Percentiles rank a stretch among this genome's conserved stretches.
phyloP scores from a whole-genome alignment of 2,329 filamentous ascomycete genomes.

The Phialophora chinensis region DNA sequence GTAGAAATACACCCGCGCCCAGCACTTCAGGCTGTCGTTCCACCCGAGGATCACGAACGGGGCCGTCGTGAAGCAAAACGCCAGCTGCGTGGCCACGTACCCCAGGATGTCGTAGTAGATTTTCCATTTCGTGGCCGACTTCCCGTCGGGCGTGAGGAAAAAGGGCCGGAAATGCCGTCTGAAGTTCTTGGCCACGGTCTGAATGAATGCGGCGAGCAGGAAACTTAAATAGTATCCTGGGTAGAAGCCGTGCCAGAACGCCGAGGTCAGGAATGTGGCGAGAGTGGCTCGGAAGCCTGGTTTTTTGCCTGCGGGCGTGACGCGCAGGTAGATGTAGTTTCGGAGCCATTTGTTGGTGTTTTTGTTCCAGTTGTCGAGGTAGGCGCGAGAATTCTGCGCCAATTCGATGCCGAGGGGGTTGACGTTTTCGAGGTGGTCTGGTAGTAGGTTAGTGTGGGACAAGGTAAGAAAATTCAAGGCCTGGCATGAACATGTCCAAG shows the following conservation, averaged over 20 bases:
- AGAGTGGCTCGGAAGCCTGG: constrained; percentile 93
- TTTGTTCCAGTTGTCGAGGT: constrained; percentile 95
- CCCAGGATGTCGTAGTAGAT: constrained; percentile 83
- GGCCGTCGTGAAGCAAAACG: constrained; percentile 79
- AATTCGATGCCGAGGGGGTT: constrained; percentile 83
- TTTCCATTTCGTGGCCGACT: constrained; percentile 72
- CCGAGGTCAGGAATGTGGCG: constrained; percentile 91
- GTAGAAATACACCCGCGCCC: constrained; percentile 90
- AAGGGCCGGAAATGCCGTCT: constrained; percentile 90
- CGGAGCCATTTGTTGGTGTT: constrained; percentile 97
- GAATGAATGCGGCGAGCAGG: constrained; percentile 84
- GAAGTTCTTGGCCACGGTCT: constrained; percentile 92
- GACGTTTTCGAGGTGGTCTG: constrained; percentile 84
- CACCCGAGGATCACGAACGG: constrained; percentile 87
- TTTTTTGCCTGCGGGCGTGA: constrained; percentile 94
- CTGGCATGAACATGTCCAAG: background rate
- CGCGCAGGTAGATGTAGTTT: constrained; percentile 93
- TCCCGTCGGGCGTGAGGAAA: constrained; percentile 81
- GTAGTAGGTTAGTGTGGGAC: background rate
- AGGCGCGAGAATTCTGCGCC: constrained; percentile 91
- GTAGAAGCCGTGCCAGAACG: constrained; percentile 98
- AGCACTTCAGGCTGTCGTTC: constrained; percentile 72
- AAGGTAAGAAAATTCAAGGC: background rate
- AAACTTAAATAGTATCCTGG: constrained; percentile 95
- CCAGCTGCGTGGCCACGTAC: constrained; percentile 77